Evolutionary conservation across 1,284 basidiomycete species (phyloP), one percentile per base, ranked within the genome.

Genomic region (Naganishia cerealis): DNA sequence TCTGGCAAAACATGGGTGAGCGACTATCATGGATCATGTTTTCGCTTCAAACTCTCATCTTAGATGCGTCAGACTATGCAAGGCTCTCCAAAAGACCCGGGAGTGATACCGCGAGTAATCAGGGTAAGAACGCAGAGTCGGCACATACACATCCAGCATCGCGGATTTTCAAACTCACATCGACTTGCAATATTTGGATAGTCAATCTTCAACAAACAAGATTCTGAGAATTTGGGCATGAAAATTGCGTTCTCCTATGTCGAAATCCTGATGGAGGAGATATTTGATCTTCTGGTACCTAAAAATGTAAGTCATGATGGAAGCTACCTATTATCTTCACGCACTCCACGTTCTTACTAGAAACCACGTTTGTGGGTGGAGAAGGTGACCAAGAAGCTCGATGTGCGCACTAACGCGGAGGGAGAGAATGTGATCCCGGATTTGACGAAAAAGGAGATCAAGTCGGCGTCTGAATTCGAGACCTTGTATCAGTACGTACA

Each of bases 201-300:
- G 85, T 82, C 82, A 8, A 83, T 87, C 75, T 86, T 87, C 73
- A 77, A 81, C 57, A 82, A 82, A 73, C 82, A 81, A 72, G 72
- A 73, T 38, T 74, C 78, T 58, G 78, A 80, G 48, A 75, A 84
- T 50, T 69, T 67, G 80, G 84, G 43, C 4, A 59, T 73, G 7
- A 81, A 81, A 1, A 77, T 91, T 4, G 73, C 83, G 6, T 82
- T 89, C 18, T 90, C 89, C 0, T 92, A 91, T 72, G 89, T 91
- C 85, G 91, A 92, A 76, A 90, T 92, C 53, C 90, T 92, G 79
- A 90, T 90, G 74, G 90, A 92, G 73, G 89, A 92, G 68, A 87
- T 89, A 0, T 92, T 90, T 74, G 90, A 92, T 75, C 83, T 93
- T 4, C 83, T 92, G 87, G 71, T 59, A 54, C 43, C 69, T 57